Evolutionary conservation across 1,139 yeast genomes (phyloP), one percentile per base, ranked within the genome.

Genomic region (Hemisphaericaspora subhashii): DNA sequence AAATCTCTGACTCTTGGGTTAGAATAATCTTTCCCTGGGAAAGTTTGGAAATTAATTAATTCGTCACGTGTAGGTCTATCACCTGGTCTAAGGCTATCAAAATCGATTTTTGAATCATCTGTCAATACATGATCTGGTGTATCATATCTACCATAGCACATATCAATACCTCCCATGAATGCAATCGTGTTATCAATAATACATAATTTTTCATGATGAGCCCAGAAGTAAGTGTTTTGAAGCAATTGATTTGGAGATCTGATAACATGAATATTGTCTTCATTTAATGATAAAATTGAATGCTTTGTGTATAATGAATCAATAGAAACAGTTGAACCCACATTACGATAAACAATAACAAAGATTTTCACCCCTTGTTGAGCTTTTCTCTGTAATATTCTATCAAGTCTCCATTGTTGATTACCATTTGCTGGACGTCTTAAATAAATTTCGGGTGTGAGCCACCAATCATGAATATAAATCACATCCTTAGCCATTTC

Each of bases 391-490:
- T 87, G 88, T 50, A 94, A 68, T 3, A 94, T 63, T 54, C 98
- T 74, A 61, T 94, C 99, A 36, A 94, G 66, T 57, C 99, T 77
- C 83, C 90, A 92, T 50, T 87, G 86, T 58, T 94, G 98, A 53
- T 92, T 90, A 11, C 96, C 96, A 59, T 87, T 85, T 0, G 96
- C 92, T 0, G 98, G 98, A 38, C 99, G 73, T 47, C 98, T 77
- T 64, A 94, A 68, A 53, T 94, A 92, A 9, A 92, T 60, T 58
- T 94, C 98, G 0, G 99, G 99, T 9, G 94, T 79, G 23, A 94
- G 68, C 98, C 98, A 94, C 99, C 99, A 94, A 58, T 92, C 99
- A 58, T 92, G 98, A 39, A 94, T 88, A 58, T 83, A 94, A 31
- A 94, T 85, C 1, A 86, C 94, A 66, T 92, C 98, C 52, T 83